Percentiles rank a stretch among this genome's conserved stretches.
These are phyloP conservation scores for Berkeleyomyces rouxiae DNA, from an alignment of 2,329 filamentous ascomycete genomes.

Conservation along the genomic window DNA sequence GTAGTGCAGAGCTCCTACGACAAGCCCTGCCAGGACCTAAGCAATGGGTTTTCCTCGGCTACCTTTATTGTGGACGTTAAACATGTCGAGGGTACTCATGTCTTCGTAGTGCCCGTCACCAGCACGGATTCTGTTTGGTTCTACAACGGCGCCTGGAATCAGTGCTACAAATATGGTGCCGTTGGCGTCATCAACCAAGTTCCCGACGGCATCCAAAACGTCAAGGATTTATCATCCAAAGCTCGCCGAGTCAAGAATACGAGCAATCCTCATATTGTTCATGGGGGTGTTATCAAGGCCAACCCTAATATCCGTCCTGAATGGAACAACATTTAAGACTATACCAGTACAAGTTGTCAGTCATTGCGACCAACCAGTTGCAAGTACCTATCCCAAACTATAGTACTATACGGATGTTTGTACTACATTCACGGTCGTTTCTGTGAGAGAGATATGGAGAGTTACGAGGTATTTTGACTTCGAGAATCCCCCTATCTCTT, in stretches of 20 bases:
- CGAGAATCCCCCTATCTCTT: too few species aligned
- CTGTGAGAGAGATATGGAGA: too few species aligned
- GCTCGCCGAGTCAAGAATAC: not conserved
- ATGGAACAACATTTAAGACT: too few species aligned
- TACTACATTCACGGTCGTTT: too few species aligned
- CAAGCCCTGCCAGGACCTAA: slow-evolving; percentile 27
- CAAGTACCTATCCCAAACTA: too few species aligned
- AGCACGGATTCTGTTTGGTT: not conserved
- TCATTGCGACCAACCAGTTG: too few species aligned
- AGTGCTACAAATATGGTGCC: slow-evolving; percentile 18
- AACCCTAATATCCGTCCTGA: not conserved
- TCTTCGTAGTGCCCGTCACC: slow-evolving; percentile 4
- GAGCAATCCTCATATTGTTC: not conserved
- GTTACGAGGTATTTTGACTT: too few species aligned
- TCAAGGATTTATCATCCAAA: not conserved
- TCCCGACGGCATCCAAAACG: not conserved
- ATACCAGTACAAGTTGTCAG: too few species aligned
- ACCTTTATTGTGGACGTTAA: slow-evolving; percentile 19
- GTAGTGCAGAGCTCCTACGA: slow-evolving; percentile 28
- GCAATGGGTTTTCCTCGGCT: slow-evolving; percentile 25
- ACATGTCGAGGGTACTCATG: slow-evolving; percentile 15
- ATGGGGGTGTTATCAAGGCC: not conserved
- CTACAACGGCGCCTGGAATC: not conserved
- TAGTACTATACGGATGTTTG: too few species aligned
- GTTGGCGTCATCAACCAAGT: not conserved